Percentiles rank a stretch among this genome's conserved stretches.
These are phyloP conservation scores for Eucalyptus erythrocorys DNA, from an alignment of 345 rosid genomes.

Conservation along the genomic window DNA sequence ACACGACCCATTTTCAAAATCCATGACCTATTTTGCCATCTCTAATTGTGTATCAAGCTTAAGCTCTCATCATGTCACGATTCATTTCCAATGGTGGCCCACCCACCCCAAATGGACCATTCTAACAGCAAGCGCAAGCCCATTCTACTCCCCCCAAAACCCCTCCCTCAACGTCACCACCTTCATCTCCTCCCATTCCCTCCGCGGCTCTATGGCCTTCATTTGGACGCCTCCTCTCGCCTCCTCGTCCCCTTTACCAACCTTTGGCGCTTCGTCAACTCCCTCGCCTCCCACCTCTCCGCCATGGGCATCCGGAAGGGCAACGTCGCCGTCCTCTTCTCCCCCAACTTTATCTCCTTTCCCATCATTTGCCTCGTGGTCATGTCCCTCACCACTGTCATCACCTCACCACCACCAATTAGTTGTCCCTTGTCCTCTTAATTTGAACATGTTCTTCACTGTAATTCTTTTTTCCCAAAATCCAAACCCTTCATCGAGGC, in stretches of 20 bases:
- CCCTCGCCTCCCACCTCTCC: slow-evolving; percentile 5
- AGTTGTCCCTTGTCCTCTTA: background rate
- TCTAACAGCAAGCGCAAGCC: background rate
- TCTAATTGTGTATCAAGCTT: background rate
- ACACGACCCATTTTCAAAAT: no score
- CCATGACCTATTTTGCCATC: no score
- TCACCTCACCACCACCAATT: background rate
- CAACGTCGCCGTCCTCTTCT: background rate
- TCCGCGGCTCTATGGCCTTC: slow-evolving; percentile 55
- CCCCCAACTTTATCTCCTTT: background rate
- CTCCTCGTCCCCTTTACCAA: slow-evolving; percentile 42
- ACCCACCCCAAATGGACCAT: background rate
- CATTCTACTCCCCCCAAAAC: background rate
- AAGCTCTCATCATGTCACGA: background rate
- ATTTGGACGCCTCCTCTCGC: slow-evolving; percentile 61
- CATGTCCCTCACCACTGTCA: background rate
- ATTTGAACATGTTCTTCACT: background rate
- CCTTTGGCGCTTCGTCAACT: slow-evolving; percentile 57
- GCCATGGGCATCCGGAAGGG: background rate
- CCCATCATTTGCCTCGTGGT: background rate
- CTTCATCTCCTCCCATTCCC: slow-evolving; percentile 10
- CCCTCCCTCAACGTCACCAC: background rate
- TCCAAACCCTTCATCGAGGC: background rate
- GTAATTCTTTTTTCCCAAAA: background rate
- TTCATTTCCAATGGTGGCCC: background rate